Evolutionary conservation across 1,284 basidiomycete species (phyloP), one percentile per base, ranked within the genome.

Genomic region (Microbotryum silenes-acaulis): DNA sequence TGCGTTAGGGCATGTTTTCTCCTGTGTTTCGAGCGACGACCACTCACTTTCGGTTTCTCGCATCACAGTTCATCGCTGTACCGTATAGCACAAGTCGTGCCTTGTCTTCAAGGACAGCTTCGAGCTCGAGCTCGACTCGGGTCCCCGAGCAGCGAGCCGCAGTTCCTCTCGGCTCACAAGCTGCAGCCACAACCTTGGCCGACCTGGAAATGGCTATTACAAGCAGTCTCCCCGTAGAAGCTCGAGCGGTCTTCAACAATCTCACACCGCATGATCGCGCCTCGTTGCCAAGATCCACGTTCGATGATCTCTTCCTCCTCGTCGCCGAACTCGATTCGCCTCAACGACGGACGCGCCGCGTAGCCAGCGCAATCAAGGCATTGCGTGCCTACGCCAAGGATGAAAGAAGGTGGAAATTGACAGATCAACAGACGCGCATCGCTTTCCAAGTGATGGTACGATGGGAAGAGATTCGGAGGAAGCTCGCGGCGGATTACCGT

Each of bases 271-370:
- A 21, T 9, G 54, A 55, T 16, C 54, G 54, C 18, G 44, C 44
- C 20, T 27, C 21, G 23, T 48, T 59, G 12, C 10, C 56, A 0
- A 56, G 56, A 14, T 1, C 18, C 6, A 31, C 50, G 12, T 61
- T 64, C 23, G 59, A 64, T 54, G 9, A 29, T n/a, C 42, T 54
- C 18, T 64, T 52, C 29, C 10, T 54, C n/a, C 52, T 25, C 1
- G 5, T 46, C 25, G 45, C 49, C 25, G 23, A 47, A n/a, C 44
- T 33, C 45, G 23, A 29, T 4, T 16, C 29, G 23, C 27, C 2
- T 16, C 10, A 5, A 20, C 45, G 50, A 53, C 7, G 9, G 44
- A 6, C 47, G 21, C 45, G 53, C 33, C 27, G 31, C 31, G n/a
- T 33, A 21, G 31, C 37, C 14, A 45, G 55, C 7, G 14, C 48